Base-by-base conservation (phyloP, 306 rosid genomes). In the Ziziphus jujuba region DNA sequence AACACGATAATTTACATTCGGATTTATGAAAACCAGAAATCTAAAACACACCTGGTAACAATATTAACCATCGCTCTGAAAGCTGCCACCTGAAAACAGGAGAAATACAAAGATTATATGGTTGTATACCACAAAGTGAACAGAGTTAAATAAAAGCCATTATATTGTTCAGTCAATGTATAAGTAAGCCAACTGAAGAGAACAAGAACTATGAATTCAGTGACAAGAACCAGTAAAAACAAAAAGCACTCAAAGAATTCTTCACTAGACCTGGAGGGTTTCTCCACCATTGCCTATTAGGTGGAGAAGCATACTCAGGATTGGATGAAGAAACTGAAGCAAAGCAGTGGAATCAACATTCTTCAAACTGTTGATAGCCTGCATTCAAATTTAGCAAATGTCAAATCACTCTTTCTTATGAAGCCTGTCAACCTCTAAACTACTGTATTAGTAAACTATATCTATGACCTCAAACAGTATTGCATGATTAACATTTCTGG, bases 211-310 rank as follows among this genome's bases (percentile, higher is more conserved):
- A 65, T 35, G 10, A 64, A 71, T 50, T 61, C 65, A 56, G 47
- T 34, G 61, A 21, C 59, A 62, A 54, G 45, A 40, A 12, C 56
- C 8, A 21, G 48, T 40, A 59, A 71, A 1, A 7, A 15, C 21
- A 59, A 13, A 35, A 40, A 55, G 51, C 53, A 72, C 53, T 59
- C 45, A 43, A 53, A 72, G 49, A 72, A 61, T 33, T 55, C 28
- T 58, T 63, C 54, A 66, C 67, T 79, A 67, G 72, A 92, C 99
- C 99, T 93, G 99, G 52, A 93, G 95, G 59, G 99, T 93, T 84
- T 93, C 99, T 83, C 99, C 99, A 34, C 99, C 99, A 76, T 90
- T 93, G 84, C 99, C 99, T 75, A 93, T 93, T 45, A 93, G 97
- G 85, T 93, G 99, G 79, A 93, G 99, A 75, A 93, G 91, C 99